A percentile compares a stretch with the other conserved stretches of the same genome.
Evolutionary conservation across 768 basidiomycete species (phyloP).

Genomic region (Tulasnella sp.): DNA sequence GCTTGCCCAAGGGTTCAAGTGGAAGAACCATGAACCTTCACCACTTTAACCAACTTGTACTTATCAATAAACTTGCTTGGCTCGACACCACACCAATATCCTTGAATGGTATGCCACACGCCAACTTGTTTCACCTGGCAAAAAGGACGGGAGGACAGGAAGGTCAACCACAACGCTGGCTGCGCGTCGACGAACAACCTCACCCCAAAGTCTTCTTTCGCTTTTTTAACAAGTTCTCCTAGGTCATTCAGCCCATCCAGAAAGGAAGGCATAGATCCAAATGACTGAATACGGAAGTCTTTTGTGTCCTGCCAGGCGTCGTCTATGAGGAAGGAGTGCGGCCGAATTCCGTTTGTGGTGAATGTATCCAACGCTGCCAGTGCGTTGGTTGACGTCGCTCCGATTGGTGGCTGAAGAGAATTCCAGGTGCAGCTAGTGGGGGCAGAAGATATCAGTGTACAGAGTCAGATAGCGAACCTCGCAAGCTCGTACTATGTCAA

Average conservation of each 20-base stretch:
- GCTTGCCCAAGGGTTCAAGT: not conserved
- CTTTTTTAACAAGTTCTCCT: slow-evolving; percentile 22
- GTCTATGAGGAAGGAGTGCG: slow-evolving; percentile 29
- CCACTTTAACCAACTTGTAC: slow-evolving; percentile 29
- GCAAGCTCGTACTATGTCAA: slow-evolving; percentile 25
- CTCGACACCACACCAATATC: slow-evolving; percentile 31
- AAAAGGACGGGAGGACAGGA: not conserved
- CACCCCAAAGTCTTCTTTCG: slow-evolving; percentile 28
- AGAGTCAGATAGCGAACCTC: not conserved
- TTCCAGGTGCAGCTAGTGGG: slow-evolving; percentile 26
- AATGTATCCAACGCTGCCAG: slow-evolving; percentile 13
- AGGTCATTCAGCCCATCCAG: slow-evolving; percentile 28
- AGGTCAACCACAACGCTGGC: not conserved
- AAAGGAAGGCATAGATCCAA: slow-evolving; percentile 25
- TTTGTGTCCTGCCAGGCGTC: slow-evolving; percentile 30
- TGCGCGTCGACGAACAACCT: not conserved
- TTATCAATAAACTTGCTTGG: slow-evolving; percentile 25
- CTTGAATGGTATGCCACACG: slow-evolving; percentile 30
- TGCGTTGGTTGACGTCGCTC: slow-evolving; percentile 25
- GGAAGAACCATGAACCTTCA: slow-evolving; percentile 17
- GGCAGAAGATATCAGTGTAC: not conserved
- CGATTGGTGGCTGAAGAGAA: slow-evolving; percentile 28
- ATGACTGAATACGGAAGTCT: slow-evolving; percentile 27
- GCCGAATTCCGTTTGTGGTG: slow-evolving; percentile 24
- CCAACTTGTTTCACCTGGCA: slow-evolving; percentile 23